Evolutionary conservation across 306 rosid species (phyloP).

Genomic region (Vicia sativa): DNA sequence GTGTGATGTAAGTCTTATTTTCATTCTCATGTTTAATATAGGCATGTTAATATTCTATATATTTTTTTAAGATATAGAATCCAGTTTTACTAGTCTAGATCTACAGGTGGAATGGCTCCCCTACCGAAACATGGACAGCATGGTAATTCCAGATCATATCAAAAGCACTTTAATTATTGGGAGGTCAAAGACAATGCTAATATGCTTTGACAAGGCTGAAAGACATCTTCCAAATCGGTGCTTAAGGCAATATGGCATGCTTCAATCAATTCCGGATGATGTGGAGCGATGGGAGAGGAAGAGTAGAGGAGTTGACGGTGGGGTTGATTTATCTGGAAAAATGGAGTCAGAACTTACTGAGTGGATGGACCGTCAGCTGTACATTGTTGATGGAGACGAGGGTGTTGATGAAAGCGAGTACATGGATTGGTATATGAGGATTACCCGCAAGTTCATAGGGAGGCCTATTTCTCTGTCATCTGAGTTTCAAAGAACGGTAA

Average conservation of each 20-base stretch:
- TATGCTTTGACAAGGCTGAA: constrained; percentile 99
- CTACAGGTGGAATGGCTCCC: constrained; percentile 99
- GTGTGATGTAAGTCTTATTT: constrained; percentile 68
- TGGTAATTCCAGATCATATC: constrained; percentile 82
- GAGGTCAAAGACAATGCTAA: constrained; percentile 91
- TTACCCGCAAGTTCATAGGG: constrained; percentile 95
- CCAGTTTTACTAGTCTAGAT: constrained; percentile 39
- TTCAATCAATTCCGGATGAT: constrained; percentile 87
- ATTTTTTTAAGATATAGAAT: constrained; percentile 27
- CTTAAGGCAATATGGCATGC: constrained; percentile 86
- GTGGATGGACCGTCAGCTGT: constrained; percentile 72
- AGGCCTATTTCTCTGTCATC: constrained; percentile 97
- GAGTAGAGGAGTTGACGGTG: constrained; percentile 98
- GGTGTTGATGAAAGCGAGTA: constrained; percentile 78
- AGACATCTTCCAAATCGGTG: constrained; percentile 96
- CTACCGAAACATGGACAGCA: constrained; percentile 78
- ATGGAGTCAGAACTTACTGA: constrained; percentile 90
- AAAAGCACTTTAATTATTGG: constrained; percentile 70
- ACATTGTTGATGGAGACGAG: constrained; percentile 78
- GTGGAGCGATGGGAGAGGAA: constrained; percentile 99
- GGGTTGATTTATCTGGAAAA: constrained; percentile 94
- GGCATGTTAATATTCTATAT: constrained; percentile 13
- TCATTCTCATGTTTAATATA: constrained; percentile 18
- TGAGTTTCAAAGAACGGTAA: constrained; percentile 98
- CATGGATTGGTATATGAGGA: constrained; percentile 86